Percentiles rank a stretch among this genome's conserved stretches.
phyloP scores from a whole-genome alignment of 2,329 filamentous ascomycete species.

The Pestalotiopsis sp. region DNA sequence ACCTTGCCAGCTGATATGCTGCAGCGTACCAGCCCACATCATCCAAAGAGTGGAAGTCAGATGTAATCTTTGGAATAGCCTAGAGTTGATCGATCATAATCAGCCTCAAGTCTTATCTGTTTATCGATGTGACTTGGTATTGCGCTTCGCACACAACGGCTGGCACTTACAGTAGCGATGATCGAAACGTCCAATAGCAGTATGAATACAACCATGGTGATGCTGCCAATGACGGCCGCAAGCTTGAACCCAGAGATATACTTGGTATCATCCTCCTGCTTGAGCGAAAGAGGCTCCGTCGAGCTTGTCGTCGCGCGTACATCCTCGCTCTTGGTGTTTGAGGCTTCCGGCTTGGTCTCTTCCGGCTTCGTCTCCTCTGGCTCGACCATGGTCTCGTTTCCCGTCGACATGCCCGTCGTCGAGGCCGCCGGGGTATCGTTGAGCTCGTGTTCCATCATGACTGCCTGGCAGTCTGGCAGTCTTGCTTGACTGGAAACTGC shows the following conservation, averaged over 20 bases:
- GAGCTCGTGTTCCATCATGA: constrained; percentile 1
- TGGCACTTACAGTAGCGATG: constrained; percentile 45
- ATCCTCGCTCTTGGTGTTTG: not conserved
- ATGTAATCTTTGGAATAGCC: constrained; percentile 18
- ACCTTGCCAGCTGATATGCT: constrained; percentile 17
- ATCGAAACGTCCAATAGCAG: constrained; percentile 57
- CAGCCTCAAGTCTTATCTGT: not conserved
- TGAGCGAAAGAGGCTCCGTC: not conserved
- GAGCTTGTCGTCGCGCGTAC: not conserved
- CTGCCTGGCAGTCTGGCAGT: not conserved
- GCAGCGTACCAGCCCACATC: constrained; percentile 21
- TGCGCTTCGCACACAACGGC: too few species aligned
- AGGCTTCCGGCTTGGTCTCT: not conserved
- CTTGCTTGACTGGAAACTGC: not conserved
- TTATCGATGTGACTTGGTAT: not conserved
- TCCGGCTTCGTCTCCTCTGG: not conserved
- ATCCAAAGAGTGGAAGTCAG: constrained; percentile 17
- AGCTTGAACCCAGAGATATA: constrained; percentile 30
- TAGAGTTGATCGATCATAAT: not conserved
- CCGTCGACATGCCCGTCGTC: not conserved
- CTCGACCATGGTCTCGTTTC: not conserved
- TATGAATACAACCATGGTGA: constrained; percentile 48
- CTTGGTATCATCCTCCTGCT: not conserved
- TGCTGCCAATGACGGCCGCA: constrained; percentile 27
- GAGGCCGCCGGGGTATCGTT: not conserved